Percentiles rank a stretch among this genome's conserved stretches.
These are phyloP conservation scores for Trematosphaeria pertusa DNA, from an alignment of 2,329 filamentous ascomycete species.

Conservation along the genomic window DNA sequence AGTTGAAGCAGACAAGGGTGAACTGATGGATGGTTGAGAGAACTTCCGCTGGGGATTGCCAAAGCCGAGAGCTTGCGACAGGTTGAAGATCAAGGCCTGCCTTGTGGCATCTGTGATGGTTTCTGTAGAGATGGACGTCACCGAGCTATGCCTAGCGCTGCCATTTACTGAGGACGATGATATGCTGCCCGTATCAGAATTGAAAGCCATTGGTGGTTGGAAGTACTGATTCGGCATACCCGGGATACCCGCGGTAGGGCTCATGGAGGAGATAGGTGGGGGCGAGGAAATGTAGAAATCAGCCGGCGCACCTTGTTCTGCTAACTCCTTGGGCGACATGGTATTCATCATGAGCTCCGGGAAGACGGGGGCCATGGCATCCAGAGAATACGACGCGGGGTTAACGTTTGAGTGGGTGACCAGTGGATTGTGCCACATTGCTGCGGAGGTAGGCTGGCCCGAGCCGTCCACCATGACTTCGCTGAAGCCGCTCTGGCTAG, in stretches of 20 bases:
- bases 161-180: constrained; percentile 74
- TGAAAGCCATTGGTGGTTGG: constrained; percentile 71
- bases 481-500: constrained; percentile 88
- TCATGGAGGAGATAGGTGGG: constrained; percentile 76
- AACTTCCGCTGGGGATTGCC: constrained; percentile 62
- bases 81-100: constrained; percentile 66
- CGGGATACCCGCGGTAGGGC: constrained; percentile 70
- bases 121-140: constrained; percentile 67
- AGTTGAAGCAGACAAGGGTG: constrained; percentile 54
- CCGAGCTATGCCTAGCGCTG: constrained; percentile 67
- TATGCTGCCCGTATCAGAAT: constrained; percentile 68
- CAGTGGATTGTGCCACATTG: constrained; percentile 54
- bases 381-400: constrained; percentile 73
- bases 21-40: constrained; percentile 64
- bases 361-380: constrained; percentile 76
- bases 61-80: constrained; percentile 65
- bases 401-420: constrained; percentile 73
- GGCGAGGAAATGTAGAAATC: constrained; percentile 83
- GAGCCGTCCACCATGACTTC: constrained; percentile 87
- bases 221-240: constrained; percentile 67
- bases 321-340: constrained; percentile 77
- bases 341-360: constrained; percentile 72
- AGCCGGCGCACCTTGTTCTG: constrained; percentile 70
- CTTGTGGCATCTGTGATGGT: constrained; percentile 71
- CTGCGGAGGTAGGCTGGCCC: constrained; percentile 45